Evolutionary conservation across 176 grass and related monocot genomes (phyloP).

Genomic region (Oryza brachyantha): DNA sequence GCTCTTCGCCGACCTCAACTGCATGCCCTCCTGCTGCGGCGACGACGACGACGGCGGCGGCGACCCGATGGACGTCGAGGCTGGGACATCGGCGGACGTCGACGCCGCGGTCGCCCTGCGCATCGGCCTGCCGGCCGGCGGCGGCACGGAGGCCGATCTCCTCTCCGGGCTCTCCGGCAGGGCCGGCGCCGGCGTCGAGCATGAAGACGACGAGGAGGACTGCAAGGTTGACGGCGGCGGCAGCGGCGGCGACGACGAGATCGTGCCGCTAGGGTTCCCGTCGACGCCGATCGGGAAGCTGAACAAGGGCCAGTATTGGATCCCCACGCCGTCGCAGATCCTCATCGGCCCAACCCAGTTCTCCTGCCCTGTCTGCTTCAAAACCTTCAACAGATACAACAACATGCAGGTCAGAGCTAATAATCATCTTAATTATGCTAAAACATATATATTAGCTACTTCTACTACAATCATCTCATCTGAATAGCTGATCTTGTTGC

Average conservation of each 20-base stretch:
- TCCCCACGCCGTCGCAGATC: conserved; percentile 96
- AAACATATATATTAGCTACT: too few species aligned
- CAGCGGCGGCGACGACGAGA: conserved; percentile 33
- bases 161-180: conserved; percentile 52
- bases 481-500: neutral
- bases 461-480: neutral
- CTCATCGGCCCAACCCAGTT: conserved; percentile 97
- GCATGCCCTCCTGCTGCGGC: conserved; percentile 45
- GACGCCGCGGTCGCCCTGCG: conserved; percentile 68
- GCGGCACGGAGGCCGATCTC: conserved; percentile 55
- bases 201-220: conserved; percentile 49
- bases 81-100: conserved; percentile 26
- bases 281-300: conserved; percentile 87
- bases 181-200: neutral
- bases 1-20: conserved; percentile 53
- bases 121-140: conserved; percentile 65
- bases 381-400: conserved; percentile 99
- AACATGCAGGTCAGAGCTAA: conserved; percentile 86
- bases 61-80: conserved; percentile 64
- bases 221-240: conserved; percentile 29
- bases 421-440: neutral
- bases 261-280: conserved; percentile 65
- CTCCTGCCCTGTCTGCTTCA: conserved; percentile 97
- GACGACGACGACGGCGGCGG: neutral
- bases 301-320: conserved; percentile 99